Evolutionary conservation across 768 basidiomycete species (phyloP).

Genomic region (Myochromella boudieri): DNA sequence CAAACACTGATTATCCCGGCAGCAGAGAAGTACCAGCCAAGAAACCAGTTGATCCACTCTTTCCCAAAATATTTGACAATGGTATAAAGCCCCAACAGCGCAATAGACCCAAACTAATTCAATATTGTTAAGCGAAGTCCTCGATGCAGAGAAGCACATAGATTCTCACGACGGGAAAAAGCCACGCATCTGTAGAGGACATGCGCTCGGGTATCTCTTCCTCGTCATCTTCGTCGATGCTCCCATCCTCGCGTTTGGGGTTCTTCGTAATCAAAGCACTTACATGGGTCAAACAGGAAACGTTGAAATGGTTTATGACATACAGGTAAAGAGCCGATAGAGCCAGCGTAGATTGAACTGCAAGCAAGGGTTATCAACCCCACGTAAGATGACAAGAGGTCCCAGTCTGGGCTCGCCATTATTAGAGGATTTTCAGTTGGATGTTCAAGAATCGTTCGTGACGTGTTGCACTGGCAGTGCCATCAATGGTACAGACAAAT

Average conservation of each 20-base stretch:
- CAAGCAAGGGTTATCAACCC: slow-evolving; percentile 68
- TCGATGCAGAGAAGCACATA: not conserved
- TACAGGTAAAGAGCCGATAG: slow-evolving; percentile 68
- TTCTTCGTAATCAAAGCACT: slow-evolving; percentile 17
- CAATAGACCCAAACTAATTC: slow-evolving; percentile 64
- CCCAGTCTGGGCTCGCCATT: slow-evolving; percentile 43
- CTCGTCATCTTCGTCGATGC: slow-evolving; percentile 48
- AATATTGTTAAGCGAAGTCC: slow-evolving; percentile 1
- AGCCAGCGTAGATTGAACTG: slow-evolving; percentile 67
- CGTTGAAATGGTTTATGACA: slow-evolving; percentile 24
- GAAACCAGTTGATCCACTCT: slow-evolving; percentile 80
- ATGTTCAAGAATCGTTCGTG: slow-evolving; percentile 3
- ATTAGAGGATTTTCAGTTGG: slow-evolving; percentile 3
- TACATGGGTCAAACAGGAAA: slow-evolving; percentile 1
- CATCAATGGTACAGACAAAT: too few relatives aligned
- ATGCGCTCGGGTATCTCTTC: slow-evolving; percentile 61
- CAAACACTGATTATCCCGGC: slow-evolving; percentile 67
- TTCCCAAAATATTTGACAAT: slow-evolving; percentile 75
- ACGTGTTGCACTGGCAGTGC: too few relatives aligned
- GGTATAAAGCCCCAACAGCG: slow-evolving; percentile 66
- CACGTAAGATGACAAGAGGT: slow-evolving; percentile 63
- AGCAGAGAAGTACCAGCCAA: slow-evolving; percentile 74
- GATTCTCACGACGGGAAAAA: slow-evolving; percentile 69
- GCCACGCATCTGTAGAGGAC: slow-evolving; percentile 68
- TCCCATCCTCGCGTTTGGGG: slow-evolving; percentile 19